These are phyloP conservation scores for Coniella lustricola DNA, from an alignment of 2,329 filamentous ascomycete genomes.

Conservation along the genomic window DNA sequence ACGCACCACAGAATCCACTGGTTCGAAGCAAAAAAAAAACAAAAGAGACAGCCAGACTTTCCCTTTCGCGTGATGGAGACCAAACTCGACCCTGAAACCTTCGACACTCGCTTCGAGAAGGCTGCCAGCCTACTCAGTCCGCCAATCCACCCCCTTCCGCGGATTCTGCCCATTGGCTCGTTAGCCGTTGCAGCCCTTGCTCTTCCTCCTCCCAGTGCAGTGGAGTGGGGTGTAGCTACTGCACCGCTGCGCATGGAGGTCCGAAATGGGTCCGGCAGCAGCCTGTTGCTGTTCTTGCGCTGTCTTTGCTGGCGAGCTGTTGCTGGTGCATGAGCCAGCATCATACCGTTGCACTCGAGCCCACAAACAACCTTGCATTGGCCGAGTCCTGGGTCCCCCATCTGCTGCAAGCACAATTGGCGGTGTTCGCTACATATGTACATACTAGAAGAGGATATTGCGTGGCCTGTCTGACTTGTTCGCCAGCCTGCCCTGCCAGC, in stretches of 20 bases:
- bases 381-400: neutral
- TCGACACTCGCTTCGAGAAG: constrained; percentile 14
- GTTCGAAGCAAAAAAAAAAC: too few species aligned
- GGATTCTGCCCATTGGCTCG: constrained; percentile 17
- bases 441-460: neutral
- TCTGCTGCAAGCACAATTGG: constrained; percentile 3
- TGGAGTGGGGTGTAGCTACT: too few species aligned
- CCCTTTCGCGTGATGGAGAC: constrained; percentile 12
- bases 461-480: constrained; percentile 1
- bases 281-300: too few species aligned
- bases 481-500: too few species aligned
- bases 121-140: constrained; percentile 10
- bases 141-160: too few species aligned
- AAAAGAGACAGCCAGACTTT: neutral
- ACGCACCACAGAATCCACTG: too few species aligned
- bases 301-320: too few species aligned
- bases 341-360: neutral
- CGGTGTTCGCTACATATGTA: constrained; percentile 1
- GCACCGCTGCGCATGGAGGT: neutral
- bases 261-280: constrained; percentile 8
- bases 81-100: constrained; percentile 18
- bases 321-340: neutral
- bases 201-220: constrained; percentile 1
- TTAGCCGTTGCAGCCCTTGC: too few species aligned
- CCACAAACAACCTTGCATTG: neutral